These are phyloP conservation scores for Septoria linicola DNA, from an alignment of 2,329 filamentous ascomycete species.

Conservation along the genomic window DNA sequence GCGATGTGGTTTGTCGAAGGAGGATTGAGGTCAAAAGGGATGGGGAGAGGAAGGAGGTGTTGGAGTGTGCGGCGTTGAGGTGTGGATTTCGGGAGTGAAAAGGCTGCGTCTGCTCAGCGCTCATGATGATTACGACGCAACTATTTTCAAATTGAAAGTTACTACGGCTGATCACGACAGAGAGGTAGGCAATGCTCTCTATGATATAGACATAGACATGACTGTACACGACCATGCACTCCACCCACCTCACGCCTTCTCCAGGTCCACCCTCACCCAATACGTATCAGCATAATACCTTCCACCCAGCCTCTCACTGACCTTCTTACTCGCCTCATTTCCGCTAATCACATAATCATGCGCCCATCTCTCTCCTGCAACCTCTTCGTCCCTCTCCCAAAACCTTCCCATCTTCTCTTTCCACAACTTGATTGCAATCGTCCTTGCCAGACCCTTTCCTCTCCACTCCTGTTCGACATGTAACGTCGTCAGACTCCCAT, in stretches of 20 bases:
- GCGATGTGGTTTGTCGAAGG: no score
- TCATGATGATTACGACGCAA: no score
- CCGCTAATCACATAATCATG: conserved; percentile 64
- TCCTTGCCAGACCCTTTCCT: conserved; percentile 62
- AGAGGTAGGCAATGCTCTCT: no score
- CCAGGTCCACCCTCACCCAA: conserved; percentile 55
- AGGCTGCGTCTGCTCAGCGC: no score
- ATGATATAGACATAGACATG: no score
- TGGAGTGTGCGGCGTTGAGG: no score
- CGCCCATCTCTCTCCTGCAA: conserved; percentile 52
- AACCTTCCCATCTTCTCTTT: conserved; percentile 48
- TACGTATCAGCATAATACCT: conserved; percentile 56
- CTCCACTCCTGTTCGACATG: conserved; percentile 62
- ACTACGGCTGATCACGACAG: no score
- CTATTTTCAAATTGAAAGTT: no score
- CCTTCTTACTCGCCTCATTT: conserved; percentile 60
- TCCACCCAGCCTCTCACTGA: conserved; percentile 63
- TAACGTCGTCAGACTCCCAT: conserved; percentile 61
- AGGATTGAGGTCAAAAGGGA: no score
- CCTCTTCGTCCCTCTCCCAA: conserved; percentile 22
- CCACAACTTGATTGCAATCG: conserved; percentile 59
- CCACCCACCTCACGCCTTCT: neutral
- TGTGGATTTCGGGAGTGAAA: no score
- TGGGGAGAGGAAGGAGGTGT: no score
- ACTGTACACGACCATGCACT: no score